Base-by-base conservation (phyloP, 441 rosid species). In the Pelargonium fulgidum region DNA sequence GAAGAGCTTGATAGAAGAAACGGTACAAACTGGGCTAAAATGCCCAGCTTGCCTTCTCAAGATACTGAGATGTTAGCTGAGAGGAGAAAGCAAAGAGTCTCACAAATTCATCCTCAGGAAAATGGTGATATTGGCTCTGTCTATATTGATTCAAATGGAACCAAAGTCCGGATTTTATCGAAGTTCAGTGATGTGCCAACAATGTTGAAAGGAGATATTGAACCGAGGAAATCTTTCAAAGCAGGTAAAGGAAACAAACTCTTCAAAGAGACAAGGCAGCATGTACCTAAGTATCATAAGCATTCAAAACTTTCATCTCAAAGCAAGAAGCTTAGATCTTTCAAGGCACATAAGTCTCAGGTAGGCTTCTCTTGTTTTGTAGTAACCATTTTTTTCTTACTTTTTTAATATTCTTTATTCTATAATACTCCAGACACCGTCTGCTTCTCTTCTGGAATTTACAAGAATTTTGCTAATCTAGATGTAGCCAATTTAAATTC, bases 1-100 rank as follows among this genome's bases (percentile, higher is more conserved):
- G 99, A 93, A 82, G 99, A 93, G 74, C 93, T 93, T 77, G 95
- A 93, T 67, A 69, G 79, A 76, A 89, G 96, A 81, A 93, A 93
- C 79, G 99, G 96, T 66, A 85, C 87, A 67, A 88, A 68, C 77
- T 91, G 97, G 96, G 88, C 88, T 7, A 48, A 81, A 6, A 65
- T 83, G 68, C 80, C 93, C 9, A 83, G 78, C 78, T 73, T 83
- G 77, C 83, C 87, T 52, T 52, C 70, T 24, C 81, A 68, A 20
- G 90, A 81, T 70, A 69, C 76, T 41, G 86, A 82, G 75, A 14
- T 17, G 9, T 73, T 75, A 69, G 78, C 64, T 59, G 85, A 85
- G 69, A 84, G 76, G 70, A 87, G 78, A 72, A 85, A 69, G 72
- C 81, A 62, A 73, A 80, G 82, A 33, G 69, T 78, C 45, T 68